Evolutionary conservation across 1,284 basidiomycete species (phyloP).

Genomic region (Ceratobasidium sp.): DNA sequence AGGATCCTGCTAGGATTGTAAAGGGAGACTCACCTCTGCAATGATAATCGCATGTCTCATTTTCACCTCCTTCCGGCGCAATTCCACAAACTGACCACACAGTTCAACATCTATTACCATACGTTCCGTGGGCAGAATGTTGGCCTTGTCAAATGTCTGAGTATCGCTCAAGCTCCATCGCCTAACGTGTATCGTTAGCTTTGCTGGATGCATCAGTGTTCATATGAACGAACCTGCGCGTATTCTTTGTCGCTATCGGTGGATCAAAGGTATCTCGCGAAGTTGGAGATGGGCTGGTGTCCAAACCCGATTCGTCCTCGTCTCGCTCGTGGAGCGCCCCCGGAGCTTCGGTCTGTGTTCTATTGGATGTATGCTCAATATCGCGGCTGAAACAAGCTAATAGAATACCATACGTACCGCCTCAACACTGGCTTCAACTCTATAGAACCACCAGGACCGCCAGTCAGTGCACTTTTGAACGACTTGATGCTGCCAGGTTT

Average conservation of each 20-base stretch:
- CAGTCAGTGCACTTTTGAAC: slow-evolving; percentile 22
- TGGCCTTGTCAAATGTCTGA: slow-evolving; percentile 22
- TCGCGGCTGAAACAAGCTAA: neutral
- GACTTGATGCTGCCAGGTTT: slow-evolving; percentile 33
- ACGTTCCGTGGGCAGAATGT: slow-evolving; percentile 21
- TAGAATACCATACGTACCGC: slow-evolving; percentile 11
- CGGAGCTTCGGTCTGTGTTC: slow-evolving; percentile 31
- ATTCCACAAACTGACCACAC: slow-evolving; percentile 40
- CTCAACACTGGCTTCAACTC: slow-evolving; percentile 23
- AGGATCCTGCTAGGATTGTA: neutral
- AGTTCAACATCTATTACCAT: slow-evolving; percentile 45
- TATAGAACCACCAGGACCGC: neutral
- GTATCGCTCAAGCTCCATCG: slow-evolving; percentile 42
- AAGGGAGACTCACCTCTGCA: slow-evolving; percentile 31
- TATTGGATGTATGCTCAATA: neutral
- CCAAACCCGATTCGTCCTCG: slow-evolving; percentile 26
- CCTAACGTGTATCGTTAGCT: slow-evolving; percentile 8
- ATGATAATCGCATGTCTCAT: slow-evolving; percentile 43
- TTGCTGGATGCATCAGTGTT: too few species aligned
- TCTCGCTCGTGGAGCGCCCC: slow-evolving; percentile 27
- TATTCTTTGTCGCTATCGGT: neutral
- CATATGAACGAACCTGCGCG: slow-evolving; percentile 7
- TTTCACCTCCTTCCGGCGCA: slow-evolving; percentile 43
- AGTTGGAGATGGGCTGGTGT: slow-evolving; percentile 6
- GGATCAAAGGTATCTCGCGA: neutral